phyloP scores from a whole-genome alignment of 306 rosid genomes.

The Prunus armeniaca region DNA sequence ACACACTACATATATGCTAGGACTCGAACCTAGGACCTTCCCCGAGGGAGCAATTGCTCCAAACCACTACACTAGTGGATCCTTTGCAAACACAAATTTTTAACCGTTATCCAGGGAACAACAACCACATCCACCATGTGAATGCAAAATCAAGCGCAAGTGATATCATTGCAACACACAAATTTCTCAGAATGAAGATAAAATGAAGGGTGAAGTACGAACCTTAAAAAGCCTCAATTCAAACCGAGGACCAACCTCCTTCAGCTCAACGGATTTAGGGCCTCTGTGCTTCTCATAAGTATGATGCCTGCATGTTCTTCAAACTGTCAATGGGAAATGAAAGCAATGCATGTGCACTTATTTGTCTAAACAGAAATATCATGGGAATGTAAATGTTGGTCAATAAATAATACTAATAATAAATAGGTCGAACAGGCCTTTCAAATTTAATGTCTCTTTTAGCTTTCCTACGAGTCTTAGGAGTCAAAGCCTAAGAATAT shows the following conservation, averaged over 20 bases:
- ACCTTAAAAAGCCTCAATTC: conserved; percentile 80
- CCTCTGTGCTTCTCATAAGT: conserved; percentile 76
- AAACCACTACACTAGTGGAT: no score
- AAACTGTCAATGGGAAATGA: conserved; percentile 11
- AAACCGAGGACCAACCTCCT: conserved; percentile 95
- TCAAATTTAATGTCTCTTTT: not conserved
- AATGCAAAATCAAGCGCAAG: not conserved
- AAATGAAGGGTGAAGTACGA: conserved; percentile 17
- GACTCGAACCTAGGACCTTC: no score
- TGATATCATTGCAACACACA: not conserved
- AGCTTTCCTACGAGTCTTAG: not conserved
- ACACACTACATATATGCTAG: no score
- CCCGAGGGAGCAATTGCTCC: not conserved
- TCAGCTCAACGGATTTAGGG: conserved; percentile 73
- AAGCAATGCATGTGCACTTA: not conserved
- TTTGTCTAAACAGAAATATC: no score
- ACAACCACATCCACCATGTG: no score
- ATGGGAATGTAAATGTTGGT: no score
- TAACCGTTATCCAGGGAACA: not conserved
- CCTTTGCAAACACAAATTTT: no score
- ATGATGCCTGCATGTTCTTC: conserved; percentile 63
- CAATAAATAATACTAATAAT: no score
- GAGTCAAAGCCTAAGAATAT: not conserved
- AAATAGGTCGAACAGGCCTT: no score
- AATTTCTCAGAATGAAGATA: not conserved